Evolutionary conservation across 208 protist genomes (phyloP), one percentile per base, ranked within the genome.

Genomic region (Trypanosoma brucei): DNA sequence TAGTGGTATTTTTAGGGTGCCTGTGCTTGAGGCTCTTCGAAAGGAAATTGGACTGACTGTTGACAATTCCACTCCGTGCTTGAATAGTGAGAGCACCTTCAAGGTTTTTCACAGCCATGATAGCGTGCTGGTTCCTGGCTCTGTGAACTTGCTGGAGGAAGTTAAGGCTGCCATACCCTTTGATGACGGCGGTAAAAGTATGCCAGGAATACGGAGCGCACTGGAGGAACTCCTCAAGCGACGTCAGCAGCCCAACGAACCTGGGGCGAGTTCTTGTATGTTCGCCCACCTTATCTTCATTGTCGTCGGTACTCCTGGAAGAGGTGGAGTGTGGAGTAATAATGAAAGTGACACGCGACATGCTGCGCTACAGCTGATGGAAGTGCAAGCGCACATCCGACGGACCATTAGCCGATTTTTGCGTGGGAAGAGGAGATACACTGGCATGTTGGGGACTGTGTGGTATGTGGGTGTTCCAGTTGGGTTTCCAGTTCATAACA

Each of bases 31-130:
- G 13, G 39, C 45, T 22, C 6, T 70, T 34, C 57, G 65, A 37
- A 33, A 39, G 2, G 31, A 40, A 42, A 49, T 70, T 58, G 65
- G 58, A 36, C 9, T 70, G 3, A 14, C 11, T 1, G 3, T 31
- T 4, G 11, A 33, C 2, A 3, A 59, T n/a, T 13, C 38, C 3
- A 34, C 6, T 6, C 36, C n/a, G 1, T 48, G 40, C 34, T 2
- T 50, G 2, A 3, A 36, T 34, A 22, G 22, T 3, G 2, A 13
- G 1, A 48, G 33, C 46, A 52, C 3, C 6, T 50, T 70, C 7
- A 49, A 64, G 6, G 45, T 70, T 46, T 63, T 51, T 39, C 62
- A 70, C 42, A 70, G 65, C 39, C 38, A 64, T 46, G 65, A 70
- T 33, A 70, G 22, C 4, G 33, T 70, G 5, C 0, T 31, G 9